Base-by-base conservation (phyloP, 176 grass and related monocot species). In the Miscanthus lutarioriparius region DNA sequence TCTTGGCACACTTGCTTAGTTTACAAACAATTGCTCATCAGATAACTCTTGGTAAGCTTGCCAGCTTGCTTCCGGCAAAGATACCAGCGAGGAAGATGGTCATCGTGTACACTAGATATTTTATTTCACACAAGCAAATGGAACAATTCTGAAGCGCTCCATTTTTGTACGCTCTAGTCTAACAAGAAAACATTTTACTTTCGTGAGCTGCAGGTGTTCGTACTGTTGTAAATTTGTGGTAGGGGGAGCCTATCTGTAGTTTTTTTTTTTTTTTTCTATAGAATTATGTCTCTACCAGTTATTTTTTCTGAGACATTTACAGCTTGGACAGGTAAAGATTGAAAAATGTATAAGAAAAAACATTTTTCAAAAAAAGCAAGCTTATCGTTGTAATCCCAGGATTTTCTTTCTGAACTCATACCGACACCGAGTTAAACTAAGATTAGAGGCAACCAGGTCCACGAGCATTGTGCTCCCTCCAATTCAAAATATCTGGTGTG, bases 221-320 rank as follows among this genome's bases (percentile, higher is more conserved):
- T 64, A 44, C 74, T n/a, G 22, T 61, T 75, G 89, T 87, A 91
- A 70, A 83, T 86, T 75, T 7, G 22, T 75, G 30, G 23, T 43
- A 70, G 49, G 28, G 80, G 47, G 10, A 32, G 27, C 69, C 74
- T 74, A 23, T 74, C 12, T 77, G 35, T 82, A 76, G 68, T 33
- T 27, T 47, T 6, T 32, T 19, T 33, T 65, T 45, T 37, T 10
- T 23, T 19, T 15, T 74, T 6, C 10, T 61, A 4, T 25, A 61
- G n/a, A 25, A 11, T 25, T 62, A 62, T 62, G 58, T 13, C 32
- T 26, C 14, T 81, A 59, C 69, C 16, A 40, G n/a, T 41, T 26
- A 12, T 53, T 53, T 79, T 83, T 74, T 48, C 58, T 47, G 16
- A 67, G 14, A 45, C 65, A 64, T 20, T 63, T 73, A 28, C 83